These are phyloP conservation scores for Triangularia setosa DNA, from an alignment of 2,329 filamentous ascomycete species.

Conservation along the genomic window DNA sequence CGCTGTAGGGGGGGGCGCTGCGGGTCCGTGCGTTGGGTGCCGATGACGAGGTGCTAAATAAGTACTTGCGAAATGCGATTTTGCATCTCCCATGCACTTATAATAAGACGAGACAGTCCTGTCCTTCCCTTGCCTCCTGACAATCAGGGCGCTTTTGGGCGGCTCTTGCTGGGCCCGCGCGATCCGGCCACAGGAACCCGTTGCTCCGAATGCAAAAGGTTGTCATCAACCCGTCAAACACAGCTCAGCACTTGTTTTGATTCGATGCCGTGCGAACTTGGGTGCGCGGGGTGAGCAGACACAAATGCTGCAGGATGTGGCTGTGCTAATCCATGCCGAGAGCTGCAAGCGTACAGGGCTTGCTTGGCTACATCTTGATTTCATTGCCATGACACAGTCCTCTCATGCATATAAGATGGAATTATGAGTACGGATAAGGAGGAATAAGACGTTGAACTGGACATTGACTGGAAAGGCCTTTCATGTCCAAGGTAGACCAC, in stretches of 20 bases:
- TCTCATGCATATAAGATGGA: no score
- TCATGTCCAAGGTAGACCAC: no score
- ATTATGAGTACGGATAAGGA: no score
- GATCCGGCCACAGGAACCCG: conserved; percentile 1
- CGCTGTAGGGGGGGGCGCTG: no score
- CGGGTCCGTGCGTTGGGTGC: neutral
- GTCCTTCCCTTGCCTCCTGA: neutral
- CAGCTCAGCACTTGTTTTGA: conserved; percentile 11
- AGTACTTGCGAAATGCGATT: neutral
- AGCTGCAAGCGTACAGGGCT: no score
- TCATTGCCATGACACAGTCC: no score
- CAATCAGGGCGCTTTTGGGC: neutral
- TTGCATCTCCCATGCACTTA: conserved; percentile 1
- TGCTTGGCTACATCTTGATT: no score
- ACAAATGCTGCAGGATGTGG: neutral
- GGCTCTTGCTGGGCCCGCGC: neutral
- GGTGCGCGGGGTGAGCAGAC: neutral
- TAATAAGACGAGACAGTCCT: neutral
- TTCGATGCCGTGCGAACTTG: conserved; percentile 14
- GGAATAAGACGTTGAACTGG: no score
- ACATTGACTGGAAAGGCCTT: no score
- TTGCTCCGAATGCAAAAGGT: neutral
- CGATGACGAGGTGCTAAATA: neutral
- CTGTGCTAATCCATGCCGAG: neutral
- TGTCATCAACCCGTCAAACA: neutral